A percentile compares a stretch with the other conserved stretches of the same genome.
Conservation (phyloP, 148 eudicot species). For the Nepenthes mirabilis region DNA sequence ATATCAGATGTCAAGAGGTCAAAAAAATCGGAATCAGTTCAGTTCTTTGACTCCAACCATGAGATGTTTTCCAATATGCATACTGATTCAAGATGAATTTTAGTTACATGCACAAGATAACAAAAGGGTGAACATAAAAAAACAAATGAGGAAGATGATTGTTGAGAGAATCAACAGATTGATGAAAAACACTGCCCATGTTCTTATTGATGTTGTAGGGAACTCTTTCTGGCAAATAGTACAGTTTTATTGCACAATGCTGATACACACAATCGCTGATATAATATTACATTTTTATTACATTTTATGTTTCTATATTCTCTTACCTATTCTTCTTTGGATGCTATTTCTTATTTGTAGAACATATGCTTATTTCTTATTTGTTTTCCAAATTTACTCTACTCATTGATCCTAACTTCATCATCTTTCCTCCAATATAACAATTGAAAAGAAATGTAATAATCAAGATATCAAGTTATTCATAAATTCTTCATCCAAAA, state of each 20-base stretch:
- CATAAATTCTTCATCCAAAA: background rate
- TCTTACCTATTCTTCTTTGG: too few relatives aligned
- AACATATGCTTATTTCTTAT: too few relatives aligned
- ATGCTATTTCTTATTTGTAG: too few relatives aligned
- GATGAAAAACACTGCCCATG: constrained; percentile 22
- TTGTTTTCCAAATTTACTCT: too few relatives aligned
- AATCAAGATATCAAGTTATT: background rate
- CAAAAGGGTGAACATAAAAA: background rate
- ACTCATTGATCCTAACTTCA: too few relatives aligned
- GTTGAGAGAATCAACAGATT: constrained; percentile 15
- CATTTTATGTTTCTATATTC: too few relatives aligned
- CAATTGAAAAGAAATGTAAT: too few relatives aligned
- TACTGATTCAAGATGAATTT: too few relatives aligned
- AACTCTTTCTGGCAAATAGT: constrained; percentile 23
- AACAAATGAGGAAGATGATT: constrained; percentile 26
- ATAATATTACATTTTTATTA: background rate
- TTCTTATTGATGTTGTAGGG: constrained; percentile 17
- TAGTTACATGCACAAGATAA: background rate
- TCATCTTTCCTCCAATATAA: too few relatives aligned
- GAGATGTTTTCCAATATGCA: background rate
- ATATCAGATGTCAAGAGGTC: too few relatives aligned
- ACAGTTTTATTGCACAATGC: constrained; percentile 14
- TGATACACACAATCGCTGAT: constrained; percentile 36
- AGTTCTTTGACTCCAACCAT: background rate
- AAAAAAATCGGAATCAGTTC: too few relatives aligned